Conservation (phyloP, 1,284 basidiomycete species). For the Marasmius oreades region DNA sequence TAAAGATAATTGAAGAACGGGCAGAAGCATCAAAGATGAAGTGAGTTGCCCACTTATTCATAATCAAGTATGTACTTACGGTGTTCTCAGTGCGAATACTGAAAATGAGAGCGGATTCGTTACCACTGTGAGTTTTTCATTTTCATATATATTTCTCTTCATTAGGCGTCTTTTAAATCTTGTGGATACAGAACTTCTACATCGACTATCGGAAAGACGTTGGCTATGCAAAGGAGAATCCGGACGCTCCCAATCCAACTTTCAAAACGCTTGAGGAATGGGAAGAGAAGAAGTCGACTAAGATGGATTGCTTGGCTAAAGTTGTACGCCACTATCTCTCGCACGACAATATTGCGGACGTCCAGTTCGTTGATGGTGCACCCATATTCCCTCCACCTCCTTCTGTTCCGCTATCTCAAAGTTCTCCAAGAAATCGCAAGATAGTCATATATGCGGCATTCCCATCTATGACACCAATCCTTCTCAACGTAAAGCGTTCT, state of each 20-base stretch:
- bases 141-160: not conserved
- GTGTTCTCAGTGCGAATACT: constrained; percentile 13
- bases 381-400: too few relatives aligned
- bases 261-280: constrained; percentile 20
- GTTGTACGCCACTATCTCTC: constrained; percentile 13
- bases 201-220: constrained; percentile 17
- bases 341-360: constrained; percentile 13
- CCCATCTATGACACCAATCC: constrained; percentile 13
- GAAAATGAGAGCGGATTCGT: constrained; percentile 18
- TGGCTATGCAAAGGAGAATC: constrained; percentile 15
- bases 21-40: constrained; percentile 16
- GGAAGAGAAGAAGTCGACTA: constrained; percentile 18
- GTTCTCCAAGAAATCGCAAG: not conserved
- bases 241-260: constrained; percentile 8
- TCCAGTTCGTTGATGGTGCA: too few relatives aligned
- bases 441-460: constrained; percentile 22
- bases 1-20: not conserved
- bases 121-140: constrained; percentile 18
- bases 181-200: constrained; percentile 19
- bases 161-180: constrained; percentile 17
- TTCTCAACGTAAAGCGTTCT: constrained; percentile 17
- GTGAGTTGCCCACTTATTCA: constrained; percentile 16
- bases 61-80: not conserved
- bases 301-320: constrained; percentile 17
- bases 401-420: not conserved